These are phyloP conservation scores for Pterocarpus macrocarpus DNA, from an alignment of 306 rosid genomes.

Conservation along the genomic window DNA sequence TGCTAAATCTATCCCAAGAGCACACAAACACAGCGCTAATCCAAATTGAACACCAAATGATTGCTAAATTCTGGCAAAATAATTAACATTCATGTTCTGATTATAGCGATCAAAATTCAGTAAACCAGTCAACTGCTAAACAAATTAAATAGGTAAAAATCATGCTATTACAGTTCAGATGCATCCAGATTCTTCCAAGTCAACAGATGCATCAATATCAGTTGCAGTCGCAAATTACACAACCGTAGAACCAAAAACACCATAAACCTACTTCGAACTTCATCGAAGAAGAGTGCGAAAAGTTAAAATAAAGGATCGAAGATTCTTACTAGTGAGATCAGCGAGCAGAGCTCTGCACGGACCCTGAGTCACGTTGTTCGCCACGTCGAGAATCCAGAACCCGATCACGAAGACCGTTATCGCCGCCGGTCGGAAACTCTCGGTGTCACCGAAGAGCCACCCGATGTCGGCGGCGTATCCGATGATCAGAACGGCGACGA, in stretches of 20 bases:
- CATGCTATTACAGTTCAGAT: neutral
- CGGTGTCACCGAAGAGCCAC: constrained; percentile 73
- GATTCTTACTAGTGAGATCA: constrained; percentile 80
- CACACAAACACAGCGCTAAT: neutral
- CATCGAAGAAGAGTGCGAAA: neutral
- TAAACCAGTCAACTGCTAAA: neutral
- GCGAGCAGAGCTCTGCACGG: constrained; percentile 91
- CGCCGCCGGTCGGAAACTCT: constrained; percentile 66
- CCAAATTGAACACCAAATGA: constrained; percentile 21
- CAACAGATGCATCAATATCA: neutral
- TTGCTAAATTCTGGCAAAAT: neutral
- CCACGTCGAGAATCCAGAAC: constrained; percentile 88
- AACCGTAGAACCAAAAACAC: neutral
- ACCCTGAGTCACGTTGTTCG: constrained; percentile 87
- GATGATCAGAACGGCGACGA: constrained; percentile 70
- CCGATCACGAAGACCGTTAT: constrained; percentile 71
- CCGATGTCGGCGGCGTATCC: constrained; percentile 88
- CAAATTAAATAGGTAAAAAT: constrained; percentile 1
- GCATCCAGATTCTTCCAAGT: constrained; percentile 32
- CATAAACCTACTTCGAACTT: neutral
- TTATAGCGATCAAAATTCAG: constrained; percentile 2
- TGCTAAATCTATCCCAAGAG: neutral
- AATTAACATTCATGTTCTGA: neutral
- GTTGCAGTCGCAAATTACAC: constrained; percentile 8
- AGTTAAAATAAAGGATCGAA: neutral